Base-by-base conservation (phyloP, 441 rosid genomes). In the Populus hybrid region DNA sequence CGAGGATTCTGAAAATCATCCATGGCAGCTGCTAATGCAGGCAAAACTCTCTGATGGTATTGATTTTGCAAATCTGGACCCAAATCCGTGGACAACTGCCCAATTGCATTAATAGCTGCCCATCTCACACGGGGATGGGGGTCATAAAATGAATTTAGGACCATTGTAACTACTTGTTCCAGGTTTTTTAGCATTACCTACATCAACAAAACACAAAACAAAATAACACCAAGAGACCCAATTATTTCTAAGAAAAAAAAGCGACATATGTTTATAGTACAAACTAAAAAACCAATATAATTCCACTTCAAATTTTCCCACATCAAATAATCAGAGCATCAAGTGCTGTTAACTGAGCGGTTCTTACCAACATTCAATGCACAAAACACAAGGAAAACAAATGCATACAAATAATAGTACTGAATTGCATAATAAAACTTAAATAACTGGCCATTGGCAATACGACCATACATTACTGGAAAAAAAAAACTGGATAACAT, bases 41-140 rank as follows among this genome's bases (percentile, higher is more conserved):
- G 99, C 78, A 94, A 89, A 94, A 94, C 96, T 20, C 86, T 85
- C 35, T 82, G 90, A 77, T 96, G 97, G 97, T 91, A 90, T 66
- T 89, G 98, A 69, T 91, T 95, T 86, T 91, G 99, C 94, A 93
- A 88, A 86, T 93, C 98, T 32, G 97, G 98, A 81, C 97, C 98
- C 86, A 96, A 85, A 85, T 96, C 99, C 1, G 98, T 91, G 42
- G 97, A 96, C 87, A 92, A 80, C 80, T 92, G 98, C 70, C 99
- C 96, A 72, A 92, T 88, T n/a, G 98, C 98, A 83, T 94, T 89
- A 64, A 96, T 91, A 46, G 99, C 98, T 72, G 97, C 98, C 97
- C 98, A 92, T 70, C 98, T 92, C 36, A 91, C 95, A 23, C 98
- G 94, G 20, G 99, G 94, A 78, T 95, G 98, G 26, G 93, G 91